Base-by-base conservation (phyloP, 371 early-diverging fungal species). In the Haplosporangium sp. region DNA sequence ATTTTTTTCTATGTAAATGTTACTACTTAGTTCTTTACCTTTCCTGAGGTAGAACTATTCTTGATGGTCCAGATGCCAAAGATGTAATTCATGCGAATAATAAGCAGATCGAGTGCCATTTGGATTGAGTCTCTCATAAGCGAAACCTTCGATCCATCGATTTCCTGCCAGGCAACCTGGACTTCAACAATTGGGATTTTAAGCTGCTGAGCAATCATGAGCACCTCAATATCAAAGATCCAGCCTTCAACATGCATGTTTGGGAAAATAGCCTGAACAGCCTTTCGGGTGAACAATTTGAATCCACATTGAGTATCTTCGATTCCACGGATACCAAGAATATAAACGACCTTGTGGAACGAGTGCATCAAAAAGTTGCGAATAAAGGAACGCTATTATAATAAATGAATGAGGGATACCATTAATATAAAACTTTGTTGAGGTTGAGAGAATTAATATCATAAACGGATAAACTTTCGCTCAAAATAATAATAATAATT, bases 261-360 rank as follows among this genome's bases (percentile, higher is more conserved):
- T 19, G 95, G 91, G 72, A 96, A 96, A 38, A 97, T 92, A 27
- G 76, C 67, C 56, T 85, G 89, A 0, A 96, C 97, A 0, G 97
- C 90, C 59, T 84, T 79, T 17, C 98, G 91, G 0, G 95, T 92
- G 72, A 97, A 93, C 45, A 98, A 83, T 74, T 98, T 98, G 88
- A 98, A 98, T 2, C 98, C 98, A 83, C 98, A 98, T 83, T 98
- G 98, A 3, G 97, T 97, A 83, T 98, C 97, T 50, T 92, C 90
- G 71, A 97, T 93, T 4, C 89, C 89, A 19, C 93, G 87, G 71
- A 97, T 94, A 10, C 94, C 94, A 61, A 97, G 86, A 8, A 95
- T 66, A 66, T 92, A 92, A 39, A 98, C 93, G 62, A 96, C 76
- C 50, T 89, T 86, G 84, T 98, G 97, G 86, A 98, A 97, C 6